Conservation (phyloP, 108 stramenopile genomes). For the Nitzschia inconspicua region DNA sequence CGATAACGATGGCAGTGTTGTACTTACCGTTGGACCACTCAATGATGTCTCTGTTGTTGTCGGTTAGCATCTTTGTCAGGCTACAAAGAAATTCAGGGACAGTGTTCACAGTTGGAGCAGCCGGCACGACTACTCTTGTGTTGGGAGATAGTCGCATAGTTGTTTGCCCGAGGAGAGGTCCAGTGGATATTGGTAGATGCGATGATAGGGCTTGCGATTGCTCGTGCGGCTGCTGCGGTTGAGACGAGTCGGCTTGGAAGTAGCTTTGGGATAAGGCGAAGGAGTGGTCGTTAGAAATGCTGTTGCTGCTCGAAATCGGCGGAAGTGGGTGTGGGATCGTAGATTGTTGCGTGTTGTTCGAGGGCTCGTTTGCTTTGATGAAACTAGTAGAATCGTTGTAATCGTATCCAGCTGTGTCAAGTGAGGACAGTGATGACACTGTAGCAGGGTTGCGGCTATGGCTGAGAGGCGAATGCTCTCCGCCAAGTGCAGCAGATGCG, state of each 20-base stretch:
- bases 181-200: slow-evolving; percentile 7
- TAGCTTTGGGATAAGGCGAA: too few species aligned
- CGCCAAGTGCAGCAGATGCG: not conserved
- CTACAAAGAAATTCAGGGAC: slow-evolving; percentile 83
- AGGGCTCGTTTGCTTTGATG: not conserved
- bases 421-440: slow-evolving; percentile 4
- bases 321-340: not conserved
- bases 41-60: slow-evolving; percentile 73
- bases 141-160: slow-evolving; percentile 2
- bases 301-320: not conserved
- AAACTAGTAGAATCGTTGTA: not conserved
- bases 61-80: slow-evolving; percentile 86
- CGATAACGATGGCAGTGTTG: too few species aligned
- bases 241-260: too few species aligned
- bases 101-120: slow-evolving; percentile 15
- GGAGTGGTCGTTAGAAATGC: not conserved
- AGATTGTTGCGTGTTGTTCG: slow-evolving; percentile 4
- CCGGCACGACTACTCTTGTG: not conserved
- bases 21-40: slow-evolving; percentile 70
- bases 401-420: slow-evolving; percentile 1
- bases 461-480: not conserved
- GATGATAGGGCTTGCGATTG: not conserved
- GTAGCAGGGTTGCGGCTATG: not conserved
- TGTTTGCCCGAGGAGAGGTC: not conserved
- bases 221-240: not conserved